Conservation (phyloP, 2,329 filamentous ascomycete genomes). For the Dissoconium aciculare region DNA sequence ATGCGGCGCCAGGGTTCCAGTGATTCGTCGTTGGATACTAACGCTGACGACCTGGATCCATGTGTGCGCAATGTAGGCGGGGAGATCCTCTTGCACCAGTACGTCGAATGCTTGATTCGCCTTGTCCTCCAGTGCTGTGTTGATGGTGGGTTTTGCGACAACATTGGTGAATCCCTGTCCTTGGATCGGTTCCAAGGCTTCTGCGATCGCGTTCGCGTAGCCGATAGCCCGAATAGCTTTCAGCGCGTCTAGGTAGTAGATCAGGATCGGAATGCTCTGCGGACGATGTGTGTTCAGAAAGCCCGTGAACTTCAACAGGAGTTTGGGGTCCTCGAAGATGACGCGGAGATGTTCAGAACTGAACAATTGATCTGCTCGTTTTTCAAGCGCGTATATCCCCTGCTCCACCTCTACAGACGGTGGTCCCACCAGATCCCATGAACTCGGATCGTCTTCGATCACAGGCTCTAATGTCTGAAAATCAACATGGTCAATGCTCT, state of each 20-base stretch:
- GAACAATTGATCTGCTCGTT: constrained; percentile 50
- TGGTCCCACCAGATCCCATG: constrained; percentile 39
- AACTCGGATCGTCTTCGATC: constrained; percentile 38
- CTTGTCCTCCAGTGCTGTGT: constrained; percentile 45
- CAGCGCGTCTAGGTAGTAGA: constrained; percentile 56
- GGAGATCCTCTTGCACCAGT: constrained; percentile 52
- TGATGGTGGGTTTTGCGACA: constrained; percentile 39
- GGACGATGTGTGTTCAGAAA: constrained; percentile 48
- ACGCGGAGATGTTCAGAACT: constrained; percentile 48
- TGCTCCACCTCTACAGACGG: constrained; percentile 15
- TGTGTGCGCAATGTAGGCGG: constrained; percentile 54
- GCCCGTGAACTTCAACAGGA: constrained; percentile 50
- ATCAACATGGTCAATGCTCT: constrained; percentile 26
- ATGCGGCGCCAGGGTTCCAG: constrained; percentile 49
- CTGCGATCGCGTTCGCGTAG: constrained; percentile 55
- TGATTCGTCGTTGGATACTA: constrained; percentile 53
- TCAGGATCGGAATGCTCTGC: constrained; percentile 48
- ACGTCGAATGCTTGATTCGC: constrained; percentile 49
- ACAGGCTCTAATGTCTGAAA: constrained; percentile 32
- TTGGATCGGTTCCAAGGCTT: constrained; percentile 42
- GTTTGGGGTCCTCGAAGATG: constrained; percentile 49
- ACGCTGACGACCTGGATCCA: constrained; percentile 56
- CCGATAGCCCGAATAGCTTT: constrained; percentile 57
- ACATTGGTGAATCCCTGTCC: constrained; percentile 42
- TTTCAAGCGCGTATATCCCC: constrained; percentile 43